A percentile compares a stretch with the other conserved stretches of the same genome.
phyloP scores from a whole-genome alignment of 179 eudicot species.

The Drosera spatulata region DNA sequence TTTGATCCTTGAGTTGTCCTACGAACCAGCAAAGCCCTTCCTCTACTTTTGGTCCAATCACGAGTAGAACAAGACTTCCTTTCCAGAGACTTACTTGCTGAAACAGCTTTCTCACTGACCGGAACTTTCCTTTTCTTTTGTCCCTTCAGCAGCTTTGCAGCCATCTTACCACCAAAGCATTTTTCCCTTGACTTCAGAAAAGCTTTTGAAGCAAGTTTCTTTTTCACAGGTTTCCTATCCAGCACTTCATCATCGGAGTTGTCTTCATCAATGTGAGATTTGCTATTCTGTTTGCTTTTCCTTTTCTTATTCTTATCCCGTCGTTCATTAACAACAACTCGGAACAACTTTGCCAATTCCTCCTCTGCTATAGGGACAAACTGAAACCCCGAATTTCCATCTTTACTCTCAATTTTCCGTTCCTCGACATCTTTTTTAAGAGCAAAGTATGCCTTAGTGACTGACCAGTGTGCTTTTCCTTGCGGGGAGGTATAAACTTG shows the following conservation, averaged over 20 bases:
- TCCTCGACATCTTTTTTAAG: constrained; percentile 44
- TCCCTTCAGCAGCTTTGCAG: background rate
- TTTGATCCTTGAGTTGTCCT: constrained; percentile 35
- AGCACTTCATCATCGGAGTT: constrained; percentile 12
- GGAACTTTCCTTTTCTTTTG: constrained; percentile 6
- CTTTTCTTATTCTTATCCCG: constrained; percentile 21
- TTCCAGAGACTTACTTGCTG: constrained; percentile 9
- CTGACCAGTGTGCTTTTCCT: constrained; percentile 76
- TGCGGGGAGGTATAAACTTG: constrained; percentile 55
- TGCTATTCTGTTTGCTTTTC: constrained; percentile 14
- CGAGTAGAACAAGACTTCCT: constrained; percentile 21
- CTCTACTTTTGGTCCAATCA: constrained; percentile 28
- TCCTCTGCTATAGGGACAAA: constrained; percentile 65
- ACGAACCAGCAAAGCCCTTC: constrained; percentile 63
- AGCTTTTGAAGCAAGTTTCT: constrained; percentile 8
- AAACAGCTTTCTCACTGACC: constrained; percentile 9
- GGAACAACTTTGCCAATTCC: constrained; percentile 44
- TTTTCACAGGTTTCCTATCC: constrained; percentile 5
- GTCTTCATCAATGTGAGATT: constrained; percentile 5
- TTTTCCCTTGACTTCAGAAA: too few species aligned
- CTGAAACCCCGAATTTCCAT: constrained; percentile 19
- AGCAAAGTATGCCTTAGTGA: constrained; percentile 53
- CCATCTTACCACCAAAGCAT: background rate
- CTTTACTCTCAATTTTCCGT: constrained; percentile 25
- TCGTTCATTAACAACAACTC: constrained; percentile 30